Evolutionary conservation across 371 early-diverging fungal species (phyloP).

Genomic region (Nematocida sp.): DNA sequence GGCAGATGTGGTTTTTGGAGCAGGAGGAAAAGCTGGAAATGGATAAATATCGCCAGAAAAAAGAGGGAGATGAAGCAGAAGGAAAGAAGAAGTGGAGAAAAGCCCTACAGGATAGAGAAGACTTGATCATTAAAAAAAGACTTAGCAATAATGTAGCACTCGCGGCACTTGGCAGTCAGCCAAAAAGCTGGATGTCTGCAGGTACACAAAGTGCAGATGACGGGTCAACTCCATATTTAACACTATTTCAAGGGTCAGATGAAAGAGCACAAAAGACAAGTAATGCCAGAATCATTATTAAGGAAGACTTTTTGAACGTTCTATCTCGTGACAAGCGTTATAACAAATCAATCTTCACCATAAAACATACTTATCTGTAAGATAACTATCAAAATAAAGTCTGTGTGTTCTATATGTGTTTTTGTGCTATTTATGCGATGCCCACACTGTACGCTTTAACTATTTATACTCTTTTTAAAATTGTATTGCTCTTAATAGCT

Average conservation of each 20-base stretch:
- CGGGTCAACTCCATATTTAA: conserved; percentile 61
- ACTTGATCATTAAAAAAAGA: conserved; percentile 70
- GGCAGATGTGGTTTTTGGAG: conserved; percentile 71
- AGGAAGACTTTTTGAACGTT: conserved; percentile 70
- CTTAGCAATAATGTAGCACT: conserved; percentile 70
- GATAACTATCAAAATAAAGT: background rate
- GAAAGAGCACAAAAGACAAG: conserved; percentile 62
- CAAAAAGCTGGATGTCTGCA: conserved; percentile 69
- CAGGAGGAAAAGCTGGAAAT: conserved; percentile 68
- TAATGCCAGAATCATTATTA: conserved; percentile 62
- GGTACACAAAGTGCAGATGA: conserved; percentile 39
- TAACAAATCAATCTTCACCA: conserved; percentile 70
- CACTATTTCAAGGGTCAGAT: conserved; percentile 68
- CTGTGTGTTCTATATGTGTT: background rate
- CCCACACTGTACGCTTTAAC: too few relatives aligned
- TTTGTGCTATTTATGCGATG: too few relatives aligned
- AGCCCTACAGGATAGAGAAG: conserved; percentile 70
- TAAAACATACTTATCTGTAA: conserved; percentile 63
- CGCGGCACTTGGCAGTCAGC: conserved; percentile 70
- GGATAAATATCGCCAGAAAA: conserved; percentile 66
- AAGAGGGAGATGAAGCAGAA: conserved; percentile 65
- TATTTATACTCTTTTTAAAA: too few relatives aligned
- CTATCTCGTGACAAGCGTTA: conserved; percentile 70
- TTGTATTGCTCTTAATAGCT: too few relatives aligned
- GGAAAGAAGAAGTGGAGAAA: conserved; percentile 68